phyloP scores from a whole-genome alignment of 148 eudicot species.

The Chenopodium quinoa region DNA sequence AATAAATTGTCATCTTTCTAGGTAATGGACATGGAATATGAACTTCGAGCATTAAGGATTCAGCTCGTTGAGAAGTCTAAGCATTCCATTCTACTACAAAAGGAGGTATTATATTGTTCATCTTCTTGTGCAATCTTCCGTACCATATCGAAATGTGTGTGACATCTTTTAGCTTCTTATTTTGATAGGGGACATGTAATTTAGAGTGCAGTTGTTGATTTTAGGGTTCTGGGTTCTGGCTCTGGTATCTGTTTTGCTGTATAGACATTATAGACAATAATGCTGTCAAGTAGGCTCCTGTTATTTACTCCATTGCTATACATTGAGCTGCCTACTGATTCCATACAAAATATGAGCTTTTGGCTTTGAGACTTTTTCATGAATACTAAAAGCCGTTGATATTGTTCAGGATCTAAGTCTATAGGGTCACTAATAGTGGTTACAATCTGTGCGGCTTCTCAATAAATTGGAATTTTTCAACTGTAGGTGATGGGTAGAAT shows the following conservation, averaged over 20 bases:
- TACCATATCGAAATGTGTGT: not conserved
- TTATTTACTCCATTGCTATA: not conserved
- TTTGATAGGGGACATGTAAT: not conserved
- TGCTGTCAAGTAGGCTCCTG: not conserved
- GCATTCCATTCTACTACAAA: constrained; percentile 77
- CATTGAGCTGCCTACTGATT: not conserved
- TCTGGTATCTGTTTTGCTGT: not conserved
- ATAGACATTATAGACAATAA: not conserved
- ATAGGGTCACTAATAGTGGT: not conserved
- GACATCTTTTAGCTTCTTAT: not conserved
- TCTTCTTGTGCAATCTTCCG: not conserved
- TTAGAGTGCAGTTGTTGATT: not conserved
- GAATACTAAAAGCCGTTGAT: not conserved
- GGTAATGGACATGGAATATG: constrained; percentile 99
- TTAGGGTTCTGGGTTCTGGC: not conserved
- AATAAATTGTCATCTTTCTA: constrained; percentile 29
- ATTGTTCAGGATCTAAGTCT: not conserved
- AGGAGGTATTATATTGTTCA: constrained; percentile 54
- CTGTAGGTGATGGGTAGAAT: not conserved
- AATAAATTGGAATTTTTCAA: not conserved
- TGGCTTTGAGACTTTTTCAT: not conserved
- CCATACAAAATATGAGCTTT: not conserved
- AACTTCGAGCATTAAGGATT: constrained; percentile 82
- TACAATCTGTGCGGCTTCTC: not conserved
- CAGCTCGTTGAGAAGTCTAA: constrained; percentile 90